phyloP scores from a whole-genome alignment of 1,284 basidiomycete species.

The Mycosarcoma mackinlayi region DNA sequence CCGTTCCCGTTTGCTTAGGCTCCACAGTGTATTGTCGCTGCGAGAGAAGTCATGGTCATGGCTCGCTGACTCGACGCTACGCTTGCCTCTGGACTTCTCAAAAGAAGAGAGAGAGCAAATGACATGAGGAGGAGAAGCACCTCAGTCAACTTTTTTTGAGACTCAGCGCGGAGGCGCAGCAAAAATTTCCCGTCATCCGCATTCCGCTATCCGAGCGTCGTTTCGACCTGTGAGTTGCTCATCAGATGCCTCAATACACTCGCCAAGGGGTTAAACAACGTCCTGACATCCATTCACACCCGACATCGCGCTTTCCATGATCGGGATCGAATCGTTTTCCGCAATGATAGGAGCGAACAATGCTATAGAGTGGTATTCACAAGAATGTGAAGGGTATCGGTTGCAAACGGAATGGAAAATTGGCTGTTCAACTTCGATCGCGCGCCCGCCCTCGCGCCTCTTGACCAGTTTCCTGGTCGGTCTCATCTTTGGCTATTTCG shows the following conservation, averaged over 20 bases:
- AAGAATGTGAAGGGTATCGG: not conserved
- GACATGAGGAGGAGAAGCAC: no score
- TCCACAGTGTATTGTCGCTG: no score
- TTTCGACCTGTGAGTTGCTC: not conserved
- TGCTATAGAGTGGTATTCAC: not conserved
- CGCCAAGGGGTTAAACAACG: no score
- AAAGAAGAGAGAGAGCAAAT: no score
- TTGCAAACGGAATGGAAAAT: not conserved
- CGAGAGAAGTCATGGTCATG: no score
- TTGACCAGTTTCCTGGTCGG: constrained; percentile 15
- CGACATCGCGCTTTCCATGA: no score
- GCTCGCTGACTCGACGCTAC: not conserved
- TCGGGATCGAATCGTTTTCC: no score
- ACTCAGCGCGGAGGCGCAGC: constrained; percentile 12
- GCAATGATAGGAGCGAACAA: not conserved
- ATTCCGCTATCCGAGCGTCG: constrained; percentile 1
- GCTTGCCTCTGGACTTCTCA: no score
- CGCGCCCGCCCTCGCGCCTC: constrained; percentile 34
- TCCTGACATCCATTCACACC: no score
- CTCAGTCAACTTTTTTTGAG: not conserved
- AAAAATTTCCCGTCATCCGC: constrained; percentile 11
- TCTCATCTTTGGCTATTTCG: constrained; percentile 8
- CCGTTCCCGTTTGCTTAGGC: no score
- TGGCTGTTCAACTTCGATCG: constrained; percentile 21
- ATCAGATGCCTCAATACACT: no score